Evolutionary conservation across 208 protist genomes (phyloP).

Genomic region (Acanthamoeba triangularis): DNA sequence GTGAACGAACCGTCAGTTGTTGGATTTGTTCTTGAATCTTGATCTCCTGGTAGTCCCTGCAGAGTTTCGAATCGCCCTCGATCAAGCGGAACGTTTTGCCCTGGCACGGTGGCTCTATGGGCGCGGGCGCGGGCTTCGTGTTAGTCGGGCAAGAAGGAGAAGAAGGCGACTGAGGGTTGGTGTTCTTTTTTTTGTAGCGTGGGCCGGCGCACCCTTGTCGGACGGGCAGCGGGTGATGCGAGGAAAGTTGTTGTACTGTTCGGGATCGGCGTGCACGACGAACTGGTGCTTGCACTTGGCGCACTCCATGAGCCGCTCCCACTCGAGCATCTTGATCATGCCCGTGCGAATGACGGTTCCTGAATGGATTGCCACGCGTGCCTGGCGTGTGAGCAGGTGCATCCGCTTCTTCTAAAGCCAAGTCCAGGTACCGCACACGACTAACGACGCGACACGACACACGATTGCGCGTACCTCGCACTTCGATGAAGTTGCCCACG

Average conservation of each 20-base stretch:
- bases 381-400: background rate
- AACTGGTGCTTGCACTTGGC: slow-evolving; percentile 84
- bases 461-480: slow-evolving; percentile 56
- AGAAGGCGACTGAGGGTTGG: background rate
- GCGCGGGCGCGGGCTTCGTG: background rate
- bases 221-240: slow-evolving; percentile 75
- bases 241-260: slow-evolving; percentile 79
- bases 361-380: background rate
- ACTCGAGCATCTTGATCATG: slow-evolving; percentile 86
- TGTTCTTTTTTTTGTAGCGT: slow-evolving; percentile 50
- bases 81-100: slow-evolving; percentile 76
- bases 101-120: slow-evolving; percentile 72
- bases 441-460: slow-evolving; percentile 82
- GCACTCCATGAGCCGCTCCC: slow-evolving; percentile 85
- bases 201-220: background rate
- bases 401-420: no score
- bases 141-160: background rate
- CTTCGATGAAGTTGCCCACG: slow-evolving; percentile 81
- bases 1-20: slow-evolving; percentile 94
- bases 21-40: slow-evolving; percentile 99
- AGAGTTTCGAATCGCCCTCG: slow-evolving; percentile 81
- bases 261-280: slow-evolving; percentile 79
- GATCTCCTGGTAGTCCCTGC: slow-evolving; percentile 99
- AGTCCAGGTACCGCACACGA: background rate
- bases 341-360: slow-evolving; percentile 90